Percentiles rank a stretch among this genome's conserved stretches.
Conservation (phyloP, 2,329 filamentous ascomycete species). For the Cadophora sp. region DNA sequence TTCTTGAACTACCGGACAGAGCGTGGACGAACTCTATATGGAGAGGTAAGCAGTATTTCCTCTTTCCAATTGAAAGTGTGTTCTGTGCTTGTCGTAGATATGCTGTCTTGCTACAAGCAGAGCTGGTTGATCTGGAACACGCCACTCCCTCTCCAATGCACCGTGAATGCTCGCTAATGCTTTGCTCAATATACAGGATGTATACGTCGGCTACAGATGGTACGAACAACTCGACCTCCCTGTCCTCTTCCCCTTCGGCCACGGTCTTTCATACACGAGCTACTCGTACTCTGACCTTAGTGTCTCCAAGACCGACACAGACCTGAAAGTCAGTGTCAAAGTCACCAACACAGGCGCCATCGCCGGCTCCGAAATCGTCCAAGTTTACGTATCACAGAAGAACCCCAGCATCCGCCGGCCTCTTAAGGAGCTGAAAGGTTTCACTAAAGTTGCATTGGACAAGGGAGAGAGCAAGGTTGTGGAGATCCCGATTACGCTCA, state of each 20-base stretch:
- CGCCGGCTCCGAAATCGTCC: conserved; percentile 61
- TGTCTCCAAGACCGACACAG: conserved; percentile 53
- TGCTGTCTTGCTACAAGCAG: not conserved
- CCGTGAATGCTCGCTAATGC: not conserved
- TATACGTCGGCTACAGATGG: conserved; percentile 83
- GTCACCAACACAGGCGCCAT: conserved; percentile 69
- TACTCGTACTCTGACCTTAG: conserved; percentile 63
- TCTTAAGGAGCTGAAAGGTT: conserved; percentile 69
- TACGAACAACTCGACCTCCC: conserved; percentile 74
- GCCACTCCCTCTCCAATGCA: not conserved
- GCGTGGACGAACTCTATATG: conserved; percentile 74
- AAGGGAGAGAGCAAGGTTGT: conserved; percentile 65
- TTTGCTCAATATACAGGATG: conserved; percentile 50
- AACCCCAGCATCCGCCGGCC: conserved; percentile 60
- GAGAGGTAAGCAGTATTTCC: conserved; percentile 55
- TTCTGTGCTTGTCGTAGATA: too few relatives aligned
- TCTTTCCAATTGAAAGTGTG: not conserved
- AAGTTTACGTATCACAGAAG: conserved; percentile 63
- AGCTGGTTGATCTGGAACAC: not conserved
- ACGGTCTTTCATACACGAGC: conserved; percentile 79
- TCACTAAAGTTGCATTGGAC: conserved; percentile 67
- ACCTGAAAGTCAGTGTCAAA: conserved; percentile 53
- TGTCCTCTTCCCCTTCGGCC: conserved; percentile 78
- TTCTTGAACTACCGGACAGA: conserved; percentile 78
- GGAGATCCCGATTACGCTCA: conserved; percentile 63